phyloP scores from a whole-genome alignment of 331 rosid species.

The Spiraea crenata region DNA sequence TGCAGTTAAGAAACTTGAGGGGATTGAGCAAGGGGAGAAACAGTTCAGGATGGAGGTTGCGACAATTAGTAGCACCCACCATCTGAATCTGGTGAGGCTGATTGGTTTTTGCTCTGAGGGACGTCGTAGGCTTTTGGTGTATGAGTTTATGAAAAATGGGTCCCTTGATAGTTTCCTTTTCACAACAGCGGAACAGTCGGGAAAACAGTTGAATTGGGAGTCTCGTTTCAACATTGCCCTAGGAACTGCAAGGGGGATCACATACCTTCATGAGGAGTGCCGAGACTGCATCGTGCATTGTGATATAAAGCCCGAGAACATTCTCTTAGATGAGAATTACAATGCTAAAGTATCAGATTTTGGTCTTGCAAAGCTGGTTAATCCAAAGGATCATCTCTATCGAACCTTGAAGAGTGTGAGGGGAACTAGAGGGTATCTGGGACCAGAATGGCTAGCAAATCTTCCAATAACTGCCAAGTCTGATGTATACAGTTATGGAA shows the following conservation, averaged over 20 bases:
- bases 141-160: constrained; percentile 88
- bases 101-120: constrained; percentile 95
- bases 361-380: constrained; percentile 86
- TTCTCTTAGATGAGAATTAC: constrained; percentile 74
- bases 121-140: constrained; percentile 81
- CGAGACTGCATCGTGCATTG: constrained; percentile 95
- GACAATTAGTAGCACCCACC: constrained; percentile 93
- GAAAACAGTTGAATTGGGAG: constrained; percentile 71
- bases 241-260: constrained; percentile 88
- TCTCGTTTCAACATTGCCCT: constrained; percentile 69
- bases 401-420: constrained; percentile 76
- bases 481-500: constrained; percentile 78
- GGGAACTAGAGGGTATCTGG: constrained; percentile 89
- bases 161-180: constrained; percentile 70
- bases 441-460: constrained; percentile 94
- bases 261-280: constrained; percentile 93
- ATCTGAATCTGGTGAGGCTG: constrained; percentile 83
- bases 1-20: constrained; percentile 94
- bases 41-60: constrained; percentile 98
- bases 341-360: constrained; percentile 85
- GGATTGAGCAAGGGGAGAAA: constrained; percentile 92
- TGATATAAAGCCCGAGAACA: constrained; percentile 92
- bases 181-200: constrained; percentile 45
- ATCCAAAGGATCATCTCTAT: constrained; percentile 72
- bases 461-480: constrained; percentile 85